Conservation (phyloP, 352 stramenopile genomes). For the Sclerospora graminicola region DNA sequence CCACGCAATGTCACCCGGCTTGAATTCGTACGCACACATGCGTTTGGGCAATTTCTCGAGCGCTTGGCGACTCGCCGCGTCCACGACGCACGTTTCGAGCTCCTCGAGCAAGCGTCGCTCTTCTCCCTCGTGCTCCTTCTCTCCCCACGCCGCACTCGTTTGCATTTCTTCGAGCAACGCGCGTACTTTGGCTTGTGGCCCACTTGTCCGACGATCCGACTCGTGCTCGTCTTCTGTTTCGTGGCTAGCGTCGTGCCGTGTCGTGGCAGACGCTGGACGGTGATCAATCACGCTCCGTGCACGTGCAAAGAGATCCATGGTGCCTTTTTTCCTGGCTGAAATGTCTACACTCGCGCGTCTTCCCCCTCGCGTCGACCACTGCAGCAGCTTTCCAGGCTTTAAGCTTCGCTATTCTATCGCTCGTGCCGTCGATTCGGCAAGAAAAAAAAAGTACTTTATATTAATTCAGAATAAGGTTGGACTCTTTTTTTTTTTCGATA, state of each 20-base stretch:
- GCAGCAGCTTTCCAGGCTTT: no score
- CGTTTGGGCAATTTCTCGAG: constrained; percentile 68
- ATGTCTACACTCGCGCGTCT: background rate
- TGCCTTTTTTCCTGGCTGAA: background rate
- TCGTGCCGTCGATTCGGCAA: constrained; percentile 9
- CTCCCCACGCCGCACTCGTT: constrained; percentile 28
- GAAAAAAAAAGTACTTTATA: constrained; percentile 10
- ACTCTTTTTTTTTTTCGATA: no score
- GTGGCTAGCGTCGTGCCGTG: background rate
- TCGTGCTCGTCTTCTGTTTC: background rate
- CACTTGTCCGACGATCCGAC: constrained; percentile 2
- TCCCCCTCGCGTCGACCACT: no score
- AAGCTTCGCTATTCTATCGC: no score
- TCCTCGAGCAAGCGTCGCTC: constrained; percentile 36
- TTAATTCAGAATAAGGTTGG: no score
- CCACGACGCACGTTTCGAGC: constrained; percentile 49
- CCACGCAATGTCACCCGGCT: constrained; percentile 95
- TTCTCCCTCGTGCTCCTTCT: constrained; percentile 45
- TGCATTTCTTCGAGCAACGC: constrained; percentile 53
- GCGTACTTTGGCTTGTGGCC: constrained; percentile 19
- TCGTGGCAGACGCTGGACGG: background rate
- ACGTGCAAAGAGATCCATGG: constrained; percentile 30
- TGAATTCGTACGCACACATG: constrained; percentile 92
- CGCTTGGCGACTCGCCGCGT: constrained; percentile 28
- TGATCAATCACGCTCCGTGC: constrained; percentile 21